Percentiles rank a stretch among this genome's conserved stretches.
Conservation (phyloP, 805 yeast genomes). For the Yarrowia deformans region DNA sequence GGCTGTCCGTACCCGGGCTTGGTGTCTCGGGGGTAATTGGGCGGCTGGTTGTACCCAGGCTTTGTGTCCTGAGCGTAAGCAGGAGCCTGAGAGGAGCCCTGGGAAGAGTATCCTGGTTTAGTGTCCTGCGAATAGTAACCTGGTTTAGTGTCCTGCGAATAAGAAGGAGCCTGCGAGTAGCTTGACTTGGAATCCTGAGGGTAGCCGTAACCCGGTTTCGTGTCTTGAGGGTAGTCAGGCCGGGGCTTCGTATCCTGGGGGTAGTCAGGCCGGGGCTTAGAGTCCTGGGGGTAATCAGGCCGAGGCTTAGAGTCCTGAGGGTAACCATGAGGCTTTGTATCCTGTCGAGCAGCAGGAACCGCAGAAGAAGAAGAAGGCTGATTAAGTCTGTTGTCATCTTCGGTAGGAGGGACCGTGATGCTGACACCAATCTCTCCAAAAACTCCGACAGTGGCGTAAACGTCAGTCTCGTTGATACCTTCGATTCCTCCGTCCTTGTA, state of each 20-base stretch:
- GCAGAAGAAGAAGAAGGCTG: conserved; percentile 17
- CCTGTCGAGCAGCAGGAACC: background rate
- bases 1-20: conserved; percentile 23
- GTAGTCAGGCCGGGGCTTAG: background rate
- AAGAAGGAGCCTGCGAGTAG: conserved; percentile 1
- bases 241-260: conserved; percentile 16
- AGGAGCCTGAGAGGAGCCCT: background rate
- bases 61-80: background rate
- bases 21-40: conserved; percentile 7
- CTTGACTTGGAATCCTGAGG: conserved; percentile 6
- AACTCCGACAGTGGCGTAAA: conserved; percentile 46
- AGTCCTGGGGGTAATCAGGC: conserved; percentile 7
- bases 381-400: background rate
- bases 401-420: conserved; percentile 43
- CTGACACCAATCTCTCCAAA: conserved; percentile 46
- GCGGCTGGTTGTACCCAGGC: background rate
- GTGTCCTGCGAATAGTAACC: conserved; percentile 14
- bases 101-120: background rate
- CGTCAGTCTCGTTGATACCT: conserved; percentile 44
- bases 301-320: conserved; percentile 14
- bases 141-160: conserved; percentile 12
- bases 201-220: background rate
- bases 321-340: conserved; percentile 1
- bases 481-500: conserved; percentile 42
- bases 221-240: background rate